A percentile compares a stretch with the other conserved stretches of the same genome.
These are phyloP conservation scores for Beauveria brongniartii DNA, from an alignment of 2,329 filamentous ascomycete genomes.

Conservation along the genomic window DNA sequence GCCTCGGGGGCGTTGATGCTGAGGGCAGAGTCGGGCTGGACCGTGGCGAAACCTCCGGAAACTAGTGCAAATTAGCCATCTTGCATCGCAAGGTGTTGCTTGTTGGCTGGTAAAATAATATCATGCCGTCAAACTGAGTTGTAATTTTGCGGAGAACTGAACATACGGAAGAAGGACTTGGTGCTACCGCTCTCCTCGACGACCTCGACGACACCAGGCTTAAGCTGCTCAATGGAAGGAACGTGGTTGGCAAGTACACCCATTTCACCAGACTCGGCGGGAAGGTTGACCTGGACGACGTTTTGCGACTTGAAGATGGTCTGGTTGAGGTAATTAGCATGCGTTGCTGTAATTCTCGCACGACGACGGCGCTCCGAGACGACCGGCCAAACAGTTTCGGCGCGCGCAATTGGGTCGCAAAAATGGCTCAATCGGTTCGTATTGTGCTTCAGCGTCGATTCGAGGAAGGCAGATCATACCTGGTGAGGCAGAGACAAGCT, in stretches of 20 bases:
- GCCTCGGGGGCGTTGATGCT: constrained; percentile 99
- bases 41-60: constrained; percentile 91
- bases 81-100: not conserved
- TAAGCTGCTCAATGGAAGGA: constrained; percentile 96
- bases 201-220: constrained; percentile 90
- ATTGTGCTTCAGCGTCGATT: not conserved
- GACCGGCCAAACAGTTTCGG: constrained; percentile 10
- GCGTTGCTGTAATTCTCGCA: constrained; percentile 10
- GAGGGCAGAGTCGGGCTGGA: constrained; percentile 88
- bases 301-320: constrained; percentile 61
- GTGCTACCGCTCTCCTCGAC: constrained; percentile 79
- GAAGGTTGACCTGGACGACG: constrained; percentile 94
- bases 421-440: constrained; percentile 14
- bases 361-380: not conserved
- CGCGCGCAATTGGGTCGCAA: constrained; percentile 22
- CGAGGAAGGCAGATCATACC: constrained; percentile 52
- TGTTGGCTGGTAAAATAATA: not conserved
- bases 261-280: constrained; percentile 98
- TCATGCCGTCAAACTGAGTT: not conserved
- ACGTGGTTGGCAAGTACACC: constrained; percentile 99
- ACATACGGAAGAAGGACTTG: constrained; percentile 98
- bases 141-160: not conserved
- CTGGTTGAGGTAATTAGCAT: constrained; percentile 52
- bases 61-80: constrained; percentile 43
- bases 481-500: constrained; percentile 96